phyloP scores from a whole-genome alignment of 805 yeast species.

The Saturnispora kantuleensis region DNA sequence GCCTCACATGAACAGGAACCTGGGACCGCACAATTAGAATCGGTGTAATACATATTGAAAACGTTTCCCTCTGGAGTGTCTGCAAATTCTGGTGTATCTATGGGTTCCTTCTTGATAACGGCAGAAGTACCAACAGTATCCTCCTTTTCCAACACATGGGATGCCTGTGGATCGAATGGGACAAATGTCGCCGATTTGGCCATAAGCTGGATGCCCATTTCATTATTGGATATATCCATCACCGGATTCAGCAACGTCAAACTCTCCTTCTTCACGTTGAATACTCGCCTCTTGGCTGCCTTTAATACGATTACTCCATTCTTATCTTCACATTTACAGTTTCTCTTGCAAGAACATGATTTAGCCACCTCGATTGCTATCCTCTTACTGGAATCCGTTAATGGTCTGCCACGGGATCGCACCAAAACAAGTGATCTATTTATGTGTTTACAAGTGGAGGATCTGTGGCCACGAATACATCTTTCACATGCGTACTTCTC shows the following conservation, averaged over 20 bases:
- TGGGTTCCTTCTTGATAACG: no score
- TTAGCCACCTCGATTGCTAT: slow-evolving; percentile 49
- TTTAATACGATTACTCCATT: slow-evolving; percentile 22
- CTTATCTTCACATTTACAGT: not conserved
- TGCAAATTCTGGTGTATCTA: not conserved
- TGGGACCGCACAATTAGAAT: slow-evolving; percentile 25
- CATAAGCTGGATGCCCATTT: slow-evolving; percentile 25
- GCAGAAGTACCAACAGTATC: no score
- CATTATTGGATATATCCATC: slow-evolving; percentile 24
- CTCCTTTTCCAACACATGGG: no score
- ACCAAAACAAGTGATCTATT: slow-evolving; percentile 76
- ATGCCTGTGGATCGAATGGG: not conserved
- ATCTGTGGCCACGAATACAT: slow-evolving; percentile 89
- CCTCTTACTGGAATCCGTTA: slow-evolving; percentile 45
- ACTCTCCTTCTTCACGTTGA: slow-evolving; percentile 27
- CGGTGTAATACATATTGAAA: slow-evolving; percentile 26
- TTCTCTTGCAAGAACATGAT: not conserved
- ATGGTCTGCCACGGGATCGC: slow-evolving; percentile 83
- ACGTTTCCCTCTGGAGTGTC: slow-evolving; percentile 4
- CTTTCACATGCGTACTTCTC: slow-evolving; percentile 75
- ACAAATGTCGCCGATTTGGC: not conserved
- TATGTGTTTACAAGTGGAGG: slow-evolving; percentile 77
- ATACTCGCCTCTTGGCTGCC: slow-evolving; percentile 29
- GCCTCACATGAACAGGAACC: slow-evolving; percentile 28
- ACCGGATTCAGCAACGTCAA: slow-evolving; percentile 27